Base-by-base conservation (phyloP, 306 rosid genomes). In the Alnus glutinosa region DNA sequence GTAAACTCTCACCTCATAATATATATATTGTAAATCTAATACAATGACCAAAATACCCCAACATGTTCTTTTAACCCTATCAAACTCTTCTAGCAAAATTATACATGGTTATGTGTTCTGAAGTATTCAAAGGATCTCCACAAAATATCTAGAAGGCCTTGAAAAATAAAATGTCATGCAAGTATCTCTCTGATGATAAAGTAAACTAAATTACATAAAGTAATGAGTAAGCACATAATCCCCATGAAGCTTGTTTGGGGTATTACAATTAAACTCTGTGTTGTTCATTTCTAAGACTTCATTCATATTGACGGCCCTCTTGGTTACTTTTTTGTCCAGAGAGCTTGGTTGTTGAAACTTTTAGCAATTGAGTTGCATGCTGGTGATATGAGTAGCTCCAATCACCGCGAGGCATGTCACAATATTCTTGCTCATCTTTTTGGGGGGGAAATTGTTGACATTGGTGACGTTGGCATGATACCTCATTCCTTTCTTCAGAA, bases 261-360 rank as follows among this genome's bases (percentile, higher is more conserved):
- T 28, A 10, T 59, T 28, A 28, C 13, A 39, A 68, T 67, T 68
- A 42, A 42, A 42, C 72, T 39, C 15, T 37, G 9, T 70, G 2
- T 52, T 50, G 74, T 4, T 46, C n/a, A 14, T 68, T 42, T 42
- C 32, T 68, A 28, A 37, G 8, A 15, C 32, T 63, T 63, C 34
- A 10, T 68, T n/a, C 0, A 6, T 44, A 68, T 39, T 68, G 72
- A 68, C 13, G 7, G 42, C 30, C 62, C 67, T 55, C 42, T 77
- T 79, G 73, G 62, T 78, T 74, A 15, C 69, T 55, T 78, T 55
- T 78, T 82, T 44, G 79, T 70, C 44, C 86, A 95, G 98, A 91
- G 98, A 89, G 96, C 98, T 46, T 92, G 98, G 98, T 76, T 95
- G 61, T 78, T 95, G 63, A 95, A 91, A 80, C 92, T 95, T 46